A percentile compares a stretch with the other conserved stretches of the same genome.
Conservation (phyloP, 2,329 filamentous ascomycete genomes). For the Cryoendolithus antarcticus region DNA sequence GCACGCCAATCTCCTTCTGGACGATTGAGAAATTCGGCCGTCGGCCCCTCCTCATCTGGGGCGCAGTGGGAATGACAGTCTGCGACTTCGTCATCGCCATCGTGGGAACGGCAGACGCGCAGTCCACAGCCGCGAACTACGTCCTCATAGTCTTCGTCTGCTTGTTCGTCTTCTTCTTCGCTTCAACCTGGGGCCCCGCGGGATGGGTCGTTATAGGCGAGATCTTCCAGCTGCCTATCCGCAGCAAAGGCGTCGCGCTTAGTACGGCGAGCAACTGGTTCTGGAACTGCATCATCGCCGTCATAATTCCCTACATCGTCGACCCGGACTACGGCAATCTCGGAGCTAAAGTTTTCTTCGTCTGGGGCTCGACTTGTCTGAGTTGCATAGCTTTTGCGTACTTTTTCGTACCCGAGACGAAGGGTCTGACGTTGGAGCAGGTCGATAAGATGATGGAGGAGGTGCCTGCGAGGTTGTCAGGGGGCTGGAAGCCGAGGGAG, state of each 20-base stretch:
- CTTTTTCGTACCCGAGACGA: constrained; percentile 28
- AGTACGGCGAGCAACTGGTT: constrained; percentile 87
- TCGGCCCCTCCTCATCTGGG: constrained; percentile 64
- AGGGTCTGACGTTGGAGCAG: constrained; percentile 28
- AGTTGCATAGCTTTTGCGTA: constrained; percentile 25
- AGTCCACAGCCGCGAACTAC: constrained; percentile 38
- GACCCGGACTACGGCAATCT: constrained; percentile 44
- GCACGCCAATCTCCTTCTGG: constrained; percentile 80
- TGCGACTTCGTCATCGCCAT: constrained; percentile 82
- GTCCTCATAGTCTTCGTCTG: constrained; percentile 70
- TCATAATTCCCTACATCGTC: constrained; percentile 65
- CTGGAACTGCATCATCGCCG: constrained; percentile 56
- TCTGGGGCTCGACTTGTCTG: constrained; percentile 29
- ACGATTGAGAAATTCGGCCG: constrained; percentile 74
- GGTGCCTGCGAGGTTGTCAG: constrained; percentile 29
- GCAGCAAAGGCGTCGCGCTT: constrained; percentile 53
- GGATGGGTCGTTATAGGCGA: constrained; percentile 59
- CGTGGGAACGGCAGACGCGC: constrained; percentile 30
- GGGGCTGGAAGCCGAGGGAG: constrained; percentile 19
- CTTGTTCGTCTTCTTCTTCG: constrained; percentile 89
- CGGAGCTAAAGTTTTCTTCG: constrained; percentile 34
- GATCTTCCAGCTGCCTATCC: constrained; percentile 62
- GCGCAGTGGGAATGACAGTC: constrained; percentile 68
- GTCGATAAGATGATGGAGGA: constrained; percentile 32
- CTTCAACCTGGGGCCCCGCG: constrained; percentile 51